A percentile compares a stretch with the other conserved stretches of the same genome.
Conservation (phyloP, 768 basidiomycete genomes). For the Mycena rebaudengoi region DNA sequence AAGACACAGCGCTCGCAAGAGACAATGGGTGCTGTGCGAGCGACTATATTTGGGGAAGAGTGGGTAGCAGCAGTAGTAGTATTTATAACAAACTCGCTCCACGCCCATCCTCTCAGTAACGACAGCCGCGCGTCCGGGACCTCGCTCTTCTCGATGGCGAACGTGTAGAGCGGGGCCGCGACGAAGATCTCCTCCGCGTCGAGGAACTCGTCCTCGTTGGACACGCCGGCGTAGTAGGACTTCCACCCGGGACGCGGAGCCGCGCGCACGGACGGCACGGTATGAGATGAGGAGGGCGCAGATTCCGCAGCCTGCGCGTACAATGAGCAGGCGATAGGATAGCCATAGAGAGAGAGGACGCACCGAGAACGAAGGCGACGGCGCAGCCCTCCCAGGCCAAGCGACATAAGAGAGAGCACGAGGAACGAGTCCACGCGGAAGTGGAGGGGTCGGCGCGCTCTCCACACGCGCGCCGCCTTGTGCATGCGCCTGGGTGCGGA, state of each 20-base stretch:
- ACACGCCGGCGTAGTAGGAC: slow-evolving; percentile 50
- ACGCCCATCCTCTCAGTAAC: neutral
- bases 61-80: no score
- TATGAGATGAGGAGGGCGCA: slow-evolving; percentile 76
- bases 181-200: slow-evolving; percentile 58
- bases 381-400: slow-evolving; percentile 86
- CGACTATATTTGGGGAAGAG: slow-evolving; percentile 9
- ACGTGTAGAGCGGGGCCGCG: slow-evolving; percentile 65
- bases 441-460: no score
- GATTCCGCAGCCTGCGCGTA: slow-evolving; percentile 74
- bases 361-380: slow-evolving; percentile 85
- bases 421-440: no score
- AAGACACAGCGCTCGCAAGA: no score
- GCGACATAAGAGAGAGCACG: slow-evolving; percentile 70
- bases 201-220: no score
- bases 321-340: neutral
- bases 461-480: no score
- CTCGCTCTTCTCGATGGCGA: slow-evolving; percentile 54
- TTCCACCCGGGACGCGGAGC: slow-evolving; percentile 40
- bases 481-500: no score
- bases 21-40: slow-evolving; percentile 14
- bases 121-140: neutral
- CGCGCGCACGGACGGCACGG: slow-evolving; percentile 56
- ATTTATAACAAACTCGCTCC: no score
- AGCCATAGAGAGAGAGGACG: slow-evolving; percentile 6